Percentiles rank a stretch among this genome's conserved stretches.
These are phyloP conservation scores for Huiozyma sinensis DNA, from an alignment of 805 yeast genomes.

Conservation along the genomic window DNA sequence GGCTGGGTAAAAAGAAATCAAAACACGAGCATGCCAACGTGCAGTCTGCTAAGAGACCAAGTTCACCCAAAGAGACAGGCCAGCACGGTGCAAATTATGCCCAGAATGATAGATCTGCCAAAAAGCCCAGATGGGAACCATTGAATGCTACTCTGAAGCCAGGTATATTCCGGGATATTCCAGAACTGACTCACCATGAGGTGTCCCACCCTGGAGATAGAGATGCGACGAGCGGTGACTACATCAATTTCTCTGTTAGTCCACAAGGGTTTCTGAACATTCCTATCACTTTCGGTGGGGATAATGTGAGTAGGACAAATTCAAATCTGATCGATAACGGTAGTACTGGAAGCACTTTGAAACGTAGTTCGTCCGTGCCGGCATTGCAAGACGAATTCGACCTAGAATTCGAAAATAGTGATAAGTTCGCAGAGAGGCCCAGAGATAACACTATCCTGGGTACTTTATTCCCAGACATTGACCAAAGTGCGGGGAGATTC, in stretches of 20 bases:
- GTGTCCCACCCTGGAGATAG: not conserved
- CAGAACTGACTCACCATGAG: not conserved
- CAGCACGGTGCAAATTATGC: too few relatives aligned
- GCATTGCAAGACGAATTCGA: not conserved
- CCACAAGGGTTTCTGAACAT: slow-evolving; percentile 1
- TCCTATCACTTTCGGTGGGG: not conserved
- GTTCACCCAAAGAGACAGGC: too few relatives aligned
- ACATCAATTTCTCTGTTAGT: not conserved
- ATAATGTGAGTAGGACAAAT: not conserved
- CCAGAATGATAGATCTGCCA: not conserved
- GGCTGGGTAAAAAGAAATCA: too few relatives aligned
- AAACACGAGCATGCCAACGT: too few relatives aligned
- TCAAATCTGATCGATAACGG: not conserved
- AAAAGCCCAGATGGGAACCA: not conserved
- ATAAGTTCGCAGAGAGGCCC: too few relatives aligned
- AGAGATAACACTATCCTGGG: too few relatives aligned
- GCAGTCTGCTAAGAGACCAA: too few relatives aligned
- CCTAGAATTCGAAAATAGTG: too few relatives aligned
- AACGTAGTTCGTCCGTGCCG: not conserved
- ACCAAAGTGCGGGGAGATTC: too few relatives aligned
- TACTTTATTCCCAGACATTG: too few relatives aligned
- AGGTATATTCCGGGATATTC: not conserved
- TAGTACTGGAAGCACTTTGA: not conserved
- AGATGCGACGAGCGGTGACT: not conserved
- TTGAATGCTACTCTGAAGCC: not conserved